A percentile compares a stretch with the other conserved stretches of the same genome.
Conservation (phyloP, 2,329 filamentous ascomycete species). For the Colletotrichum sp. region DNA sequence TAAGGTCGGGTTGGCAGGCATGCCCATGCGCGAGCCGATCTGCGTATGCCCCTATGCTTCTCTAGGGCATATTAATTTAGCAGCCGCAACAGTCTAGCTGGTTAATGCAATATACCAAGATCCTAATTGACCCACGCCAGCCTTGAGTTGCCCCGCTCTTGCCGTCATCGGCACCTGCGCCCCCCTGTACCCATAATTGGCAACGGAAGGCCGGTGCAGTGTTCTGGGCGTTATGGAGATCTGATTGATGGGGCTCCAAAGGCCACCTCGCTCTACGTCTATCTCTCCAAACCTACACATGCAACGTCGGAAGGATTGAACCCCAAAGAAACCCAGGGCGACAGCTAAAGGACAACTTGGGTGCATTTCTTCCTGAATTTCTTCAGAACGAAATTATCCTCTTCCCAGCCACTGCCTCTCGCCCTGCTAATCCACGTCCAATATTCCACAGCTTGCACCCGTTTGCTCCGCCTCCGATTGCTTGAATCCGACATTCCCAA, state of each 20-base stretch:
- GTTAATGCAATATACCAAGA: not conserved
- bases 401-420: not conserved
- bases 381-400: not conserved
- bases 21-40: not conserved
- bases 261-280: not conserved
- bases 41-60: not conserved
- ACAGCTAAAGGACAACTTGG: not conserved
- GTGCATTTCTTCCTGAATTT: not conserved
- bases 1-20: not conserved
- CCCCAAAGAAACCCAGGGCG: not conserved
- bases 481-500: not conserved
- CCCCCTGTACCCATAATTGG: not conserved
- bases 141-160: not conserved
- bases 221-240: not conserved
- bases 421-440: not conserved
- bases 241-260: not conserved
- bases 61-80: not conserved
- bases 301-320: not conserved
- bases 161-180: not conserved
- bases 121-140: not conserved
- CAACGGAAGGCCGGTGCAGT: not conserved
- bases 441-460: not conserved
- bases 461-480: not conserved
- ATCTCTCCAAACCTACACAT: not conserved
- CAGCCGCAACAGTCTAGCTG: not conserved